Evolutionary conservation across 2,329 filamentous ascomycete genomes (phyloP).

Genomic region (Diplocarpon rosae): DNA sequence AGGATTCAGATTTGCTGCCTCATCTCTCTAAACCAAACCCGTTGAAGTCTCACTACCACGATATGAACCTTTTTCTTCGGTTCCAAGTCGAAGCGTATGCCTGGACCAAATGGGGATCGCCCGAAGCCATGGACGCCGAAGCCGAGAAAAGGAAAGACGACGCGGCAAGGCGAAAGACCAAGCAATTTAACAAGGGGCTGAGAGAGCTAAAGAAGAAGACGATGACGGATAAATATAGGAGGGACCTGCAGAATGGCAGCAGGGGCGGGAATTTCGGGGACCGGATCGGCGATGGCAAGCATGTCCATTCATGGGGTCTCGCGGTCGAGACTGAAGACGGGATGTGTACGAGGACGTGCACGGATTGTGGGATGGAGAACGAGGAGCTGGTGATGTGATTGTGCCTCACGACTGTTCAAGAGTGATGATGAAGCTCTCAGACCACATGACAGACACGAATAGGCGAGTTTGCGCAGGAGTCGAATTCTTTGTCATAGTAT

Average conservation of each 20-base stretch:
- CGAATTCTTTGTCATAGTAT: too few relatives aligned
- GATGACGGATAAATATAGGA: constrained; percentile 75
- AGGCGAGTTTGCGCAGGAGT: too few relatives aligned
- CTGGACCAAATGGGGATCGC: constrained; percentile 77
- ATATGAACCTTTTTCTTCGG: constrained; percentile 96
- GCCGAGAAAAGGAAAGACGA: constrained; percentile 70
- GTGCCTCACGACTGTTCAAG: background rate
- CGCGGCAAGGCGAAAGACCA: constrained; percentile 77
- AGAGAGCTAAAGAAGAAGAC: constrained; percentile 89
- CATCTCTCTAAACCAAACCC: constrained; percentile 86
- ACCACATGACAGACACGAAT: too few relatives aligned
- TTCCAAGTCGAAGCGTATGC: constrained; percentile 94
- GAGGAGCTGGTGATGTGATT: constrained; percentile 45
- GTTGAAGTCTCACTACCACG: constrained; percentile 91
- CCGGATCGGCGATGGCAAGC: constrained; percentile 55
- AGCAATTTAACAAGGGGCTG: constrained; percentile 83
- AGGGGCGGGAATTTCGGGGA: constrained; percentile 59
- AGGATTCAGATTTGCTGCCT: constrained; percentile 74
- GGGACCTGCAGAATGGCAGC: constrained; percentile 47
- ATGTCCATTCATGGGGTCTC: constrained; percentile 82
- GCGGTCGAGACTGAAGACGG: constrained; percentile 60
- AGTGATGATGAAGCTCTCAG: background rate
- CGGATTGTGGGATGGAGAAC: constrained; percentile 67
- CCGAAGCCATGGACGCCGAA: constrained; percentile 77
- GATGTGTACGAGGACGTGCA: constrained; percentile 70